Base-by-base conservation (phyloP, 2,329 filamentous ascomycete genomes). In the Endoconidiophora laricicola region DNA sequence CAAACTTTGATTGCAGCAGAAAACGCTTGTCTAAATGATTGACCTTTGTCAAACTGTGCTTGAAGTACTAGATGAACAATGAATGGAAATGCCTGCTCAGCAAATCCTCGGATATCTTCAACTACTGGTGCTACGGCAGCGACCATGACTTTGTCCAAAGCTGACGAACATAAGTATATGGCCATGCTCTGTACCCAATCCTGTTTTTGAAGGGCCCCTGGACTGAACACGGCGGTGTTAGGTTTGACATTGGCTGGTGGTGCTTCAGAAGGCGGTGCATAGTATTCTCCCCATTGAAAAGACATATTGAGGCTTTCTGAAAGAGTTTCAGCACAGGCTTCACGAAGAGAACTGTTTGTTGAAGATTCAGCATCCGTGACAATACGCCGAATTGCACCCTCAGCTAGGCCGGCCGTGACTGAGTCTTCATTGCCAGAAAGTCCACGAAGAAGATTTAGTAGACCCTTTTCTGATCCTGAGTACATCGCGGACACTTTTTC, bases 51-150 rank as follows among this genome's bases (percentile, higher is more conserved):
- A n/a, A 74, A 64, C 58, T 90, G 81, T 39, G 76, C 73, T 1
- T 79, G 67, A 0, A 98, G 70, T 14, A 87, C 78, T 40, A 94
- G 69, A 63, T 98, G 93, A 2, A 94, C 68, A 48, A 96, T 74
- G 56, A 85, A 93, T 0, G 88, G 87, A 46, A 96, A 81, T 0
- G 86, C 70, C 40, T 79, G 74, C 54, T 80, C 74, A 0, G 87
- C 82, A 59, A 95, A 79, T 0, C 76, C 74, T 39, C 76, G 71
- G 23, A 90, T 76, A 10, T 72, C 70, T 10, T 68, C 63, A 3
- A 95, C 67, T 38, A 91, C 72, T 4, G 76, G 74, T 1, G 74
- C 69, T 22, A 96, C 64, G 2, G 81, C 74, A 9, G 74, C 74
- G 39, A 95, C 69, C 2, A 94, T 69, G 12, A 81, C 74, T 53